Evolutionary conservation across 2,329 filamentous ascomycete genomes (phyloP).

Genomic region (Fusarium anthophilum): DNA sequence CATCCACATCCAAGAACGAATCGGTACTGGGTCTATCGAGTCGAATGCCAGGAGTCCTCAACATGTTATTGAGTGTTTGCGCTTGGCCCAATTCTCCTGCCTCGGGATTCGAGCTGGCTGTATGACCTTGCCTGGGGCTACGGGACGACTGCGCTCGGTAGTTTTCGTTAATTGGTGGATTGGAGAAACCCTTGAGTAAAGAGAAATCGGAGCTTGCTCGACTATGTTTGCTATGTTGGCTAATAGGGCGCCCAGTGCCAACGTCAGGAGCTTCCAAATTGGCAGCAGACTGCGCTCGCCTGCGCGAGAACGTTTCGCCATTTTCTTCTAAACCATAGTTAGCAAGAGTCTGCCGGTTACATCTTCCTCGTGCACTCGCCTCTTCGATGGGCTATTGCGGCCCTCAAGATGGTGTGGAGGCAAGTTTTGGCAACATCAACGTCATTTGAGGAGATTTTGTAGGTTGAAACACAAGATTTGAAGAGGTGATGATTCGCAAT

Average conservation of each 20-base stretch:
- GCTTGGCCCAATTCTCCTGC: conserved; percentile 34
- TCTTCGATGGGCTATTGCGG: conserved; percentile 72
- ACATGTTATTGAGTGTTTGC: conserved; percentile 60
- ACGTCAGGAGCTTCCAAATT: conserved; percentile 67
- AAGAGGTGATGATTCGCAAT: conserved; percentile 71
- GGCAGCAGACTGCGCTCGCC: conserved; percentile 69
- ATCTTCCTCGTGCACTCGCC: conserved; percentile 57
- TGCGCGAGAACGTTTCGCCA: conserved; percentile 57
- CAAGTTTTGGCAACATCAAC: conserved; percentile 79
- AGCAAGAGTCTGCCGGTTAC: not conserved
- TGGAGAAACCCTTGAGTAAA: conserved; percentile 62
- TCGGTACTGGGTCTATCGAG: conserved; percentile 59
- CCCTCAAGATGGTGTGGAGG: conserved; percentile 77
- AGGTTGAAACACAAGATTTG: conserved; percentile 74
- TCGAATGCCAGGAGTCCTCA: conserved; percentile 62
- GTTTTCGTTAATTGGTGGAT: conserved; percentile 55
- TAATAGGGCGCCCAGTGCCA: conserved; percentile 61
- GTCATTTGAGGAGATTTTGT: conserved; percentile 75
- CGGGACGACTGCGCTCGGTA: conserved; percentile 46
- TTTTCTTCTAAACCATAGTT: conserved; percentile 48
- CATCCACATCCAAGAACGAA: conserved; percentile 74
- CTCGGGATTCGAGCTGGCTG: conserved; percentile 25
- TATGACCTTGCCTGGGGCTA: conserved; percentile 45
- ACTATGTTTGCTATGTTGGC: conserved; percentile 72
- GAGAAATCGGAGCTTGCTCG: conserved; percentile 78